Percentiles rank a stretch among this genome's conserved stretches.
Evolutionary conservation across 148 eudicot species (phyloP).

Genomic region (Camellia sinensis): DNA sequence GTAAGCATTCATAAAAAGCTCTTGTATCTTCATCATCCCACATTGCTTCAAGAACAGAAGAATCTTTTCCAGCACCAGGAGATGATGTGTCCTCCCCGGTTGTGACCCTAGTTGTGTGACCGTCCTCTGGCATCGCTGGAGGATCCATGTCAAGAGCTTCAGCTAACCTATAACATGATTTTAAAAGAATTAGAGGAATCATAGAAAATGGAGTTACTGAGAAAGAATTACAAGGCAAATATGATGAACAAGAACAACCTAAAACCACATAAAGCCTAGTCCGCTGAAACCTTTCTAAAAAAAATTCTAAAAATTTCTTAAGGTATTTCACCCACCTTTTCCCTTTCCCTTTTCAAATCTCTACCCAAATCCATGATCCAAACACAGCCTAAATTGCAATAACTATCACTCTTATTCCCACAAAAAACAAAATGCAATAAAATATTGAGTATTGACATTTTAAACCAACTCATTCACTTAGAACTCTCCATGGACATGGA

Average conservation of each 20-base stretch:
- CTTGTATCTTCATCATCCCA: constrained; percentile 99
- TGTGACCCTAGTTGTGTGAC: constrained; percentile 87
- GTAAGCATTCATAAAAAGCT: constrained; percentile 89
- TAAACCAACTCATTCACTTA: too few relatives aligned
- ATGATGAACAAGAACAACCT: neutral
- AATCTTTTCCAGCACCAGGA: constrained; percentile 63
- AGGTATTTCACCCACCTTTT: neutral
- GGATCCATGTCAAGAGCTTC: constrained; percentile 98
- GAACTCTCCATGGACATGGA: too few relatives aligned
- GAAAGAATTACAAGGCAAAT: constrained; percentile 1
- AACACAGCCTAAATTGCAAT: too few relatives aligned
- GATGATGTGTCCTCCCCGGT: constrained; percentile 72
- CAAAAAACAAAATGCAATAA: too few relatives aligned
- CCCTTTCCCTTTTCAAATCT: too few relatives aligned
- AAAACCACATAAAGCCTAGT: neutral
- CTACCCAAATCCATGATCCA: too few relatives aligned
- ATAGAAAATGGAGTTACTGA: constrained; percentile 11
- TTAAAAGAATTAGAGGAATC: neutral
- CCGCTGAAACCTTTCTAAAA: neutral
- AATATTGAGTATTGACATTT: neutral
- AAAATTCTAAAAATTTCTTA: neutral
- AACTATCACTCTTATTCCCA: neutral
- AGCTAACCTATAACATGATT: constrained; percentile 58
- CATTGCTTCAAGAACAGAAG: constrained; percentile 69
- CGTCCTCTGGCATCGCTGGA: constrained; percentile 97